Evolutionary conservation across 805 yeast species (phyloP).

Genomic region (Pichia nakasei): DNA sequence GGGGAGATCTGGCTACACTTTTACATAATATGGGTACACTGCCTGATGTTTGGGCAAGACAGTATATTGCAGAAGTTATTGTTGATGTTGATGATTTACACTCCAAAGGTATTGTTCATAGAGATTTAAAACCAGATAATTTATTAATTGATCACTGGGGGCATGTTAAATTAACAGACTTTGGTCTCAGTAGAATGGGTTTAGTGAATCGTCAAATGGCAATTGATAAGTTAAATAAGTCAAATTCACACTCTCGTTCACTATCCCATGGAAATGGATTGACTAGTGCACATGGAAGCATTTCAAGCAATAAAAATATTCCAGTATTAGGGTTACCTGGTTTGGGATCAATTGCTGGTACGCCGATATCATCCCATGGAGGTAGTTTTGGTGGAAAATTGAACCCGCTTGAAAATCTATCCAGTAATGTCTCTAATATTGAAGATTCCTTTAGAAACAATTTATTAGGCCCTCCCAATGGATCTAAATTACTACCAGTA

Average conservation of each 20-base stretch:
- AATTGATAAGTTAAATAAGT: not conserved
- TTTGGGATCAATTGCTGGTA: constrained; percentile 2
- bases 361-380: constrained; percentile 6
- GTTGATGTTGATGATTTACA: constrained; percentile 89
- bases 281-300: not conserved
- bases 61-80: constrained; percentile 83
- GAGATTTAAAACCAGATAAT: constrained; percentile 94
- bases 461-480: not conserved
- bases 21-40: constrained; percentile 73
- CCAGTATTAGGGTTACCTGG: constrained; percentile 5
- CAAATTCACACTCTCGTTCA: not conserved
- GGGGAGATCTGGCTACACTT: constrained; percentile 91
- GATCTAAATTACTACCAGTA: constrained; percentile 3
- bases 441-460: not conserved
- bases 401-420: too few species aligned
- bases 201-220: constrained; percentile 68
- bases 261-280: constrained; percentile 1
- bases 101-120: constrained; percentile 79
- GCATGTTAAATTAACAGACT: constrained; percentile 88
- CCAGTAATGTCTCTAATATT: too few species aligned
- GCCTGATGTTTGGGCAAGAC: constrained; percentile 78
- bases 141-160: constrained; percentile 78
- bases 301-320: constrained; percentile 4
- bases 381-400: constrained; percentile 7
- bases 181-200: constrained; percentile 89